A percentile compares a stretch with the other conserved stretches of the same genome.
Evolutionary conservation across 352 stramenopile genomes (phyloP).

Genomic region (Blastocystis sp.): DNA sequence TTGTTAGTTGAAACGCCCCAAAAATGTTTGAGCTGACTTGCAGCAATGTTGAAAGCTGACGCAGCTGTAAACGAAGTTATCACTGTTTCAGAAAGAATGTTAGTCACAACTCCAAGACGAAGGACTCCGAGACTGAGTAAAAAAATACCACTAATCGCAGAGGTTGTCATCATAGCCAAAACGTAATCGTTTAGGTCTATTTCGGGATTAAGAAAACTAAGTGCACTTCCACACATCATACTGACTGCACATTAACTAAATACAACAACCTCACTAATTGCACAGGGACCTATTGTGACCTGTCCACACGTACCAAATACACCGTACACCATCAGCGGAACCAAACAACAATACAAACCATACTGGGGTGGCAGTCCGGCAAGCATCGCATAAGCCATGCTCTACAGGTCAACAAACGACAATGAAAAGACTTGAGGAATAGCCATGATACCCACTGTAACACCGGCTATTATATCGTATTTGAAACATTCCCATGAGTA

Average conservation of each 20-base stretch:
- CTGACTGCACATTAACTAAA: neutral
- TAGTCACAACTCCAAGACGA: slow-evolving; percentile 64
- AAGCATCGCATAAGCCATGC: slow-evolving; percentile 65
- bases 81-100: slow-evolving; percentile 64
- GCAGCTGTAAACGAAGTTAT: slow-evolving; percentile 63
- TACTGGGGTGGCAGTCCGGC: slow-evolving; percentile 63
- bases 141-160: slow-evolving; percentile 61
- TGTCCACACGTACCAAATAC: slow-evolving; percentile 63
- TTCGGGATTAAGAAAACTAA: neutral
- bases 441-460: slow-evolving; percentile 65
- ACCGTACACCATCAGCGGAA: slow-evolving; percentile 64
- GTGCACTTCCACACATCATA: slow-evolving; percentile 29
- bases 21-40: slow-evolving; percentile 63
- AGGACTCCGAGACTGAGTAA: slow-evolving; percentile 63
- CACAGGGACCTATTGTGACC: slow-evolving; percentile 59
- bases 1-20: slow-evolving; percentile 58
- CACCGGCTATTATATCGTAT: slow-evolving; percentile 61
- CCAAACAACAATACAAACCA: slow-evolving; percentile 64
- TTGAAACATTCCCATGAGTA: neutral
- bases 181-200: slow-evolving; percentile 8
- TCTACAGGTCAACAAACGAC: neutral
- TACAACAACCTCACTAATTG: slow-evolving; percentile 62
- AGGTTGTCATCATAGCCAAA: slow-evolving; percentile 23
- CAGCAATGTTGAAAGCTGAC: slow-evolving; percentile 65
- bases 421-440: slow-evolving; percentile 60